These are phyloP conservation scores for Suillus lakei DNA, from an alignment of 768 basidiomycete genomes.

Conservation along the genomic window DNA sequence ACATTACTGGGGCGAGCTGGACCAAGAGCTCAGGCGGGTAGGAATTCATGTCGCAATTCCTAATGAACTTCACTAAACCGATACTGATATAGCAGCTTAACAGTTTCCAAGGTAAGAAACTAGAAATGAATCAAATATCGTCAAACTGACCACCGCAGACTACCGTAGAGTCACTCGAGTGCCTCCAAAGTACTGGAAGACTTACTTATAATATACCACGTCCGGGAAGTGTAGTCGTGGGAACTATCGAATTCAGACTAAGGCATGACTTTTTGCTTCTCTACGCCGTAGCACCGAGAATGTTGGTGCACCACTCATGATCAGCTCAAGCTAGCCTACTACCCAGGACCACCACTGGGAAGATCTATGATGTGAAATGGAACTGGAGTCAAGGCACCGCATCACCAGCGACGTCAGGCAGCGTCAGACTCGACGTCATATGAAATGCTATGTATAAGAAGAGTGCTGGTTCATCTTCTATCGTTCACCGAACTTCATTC, in stretches of 20 bases:
- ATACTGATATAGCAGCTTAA: neutral
- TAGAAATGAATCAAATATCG: neutral
- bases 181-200: neutral
- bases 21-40: conserved; percentile 88
- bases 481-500: neutral
- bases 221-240: neutral
- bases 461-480: neutral
- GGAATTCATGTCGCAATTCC: conserved; percentile 70
- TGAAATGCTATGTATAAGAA: neutral
- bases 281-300: no score
- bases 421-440: neutral
- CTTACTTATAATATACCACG: neutral
- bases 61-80: neutral
- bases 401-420: neutral
- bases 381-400: neutral
- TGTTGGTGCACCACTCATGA: neutral
- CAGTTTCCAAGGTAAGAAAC: neutral
- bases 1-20: conserved; percentile 94
- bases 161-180: neutral
- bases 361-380: neutral
- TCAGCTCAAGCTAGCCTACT: neutral
- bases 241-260: neutral
- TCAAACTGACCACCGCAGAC: neutral
- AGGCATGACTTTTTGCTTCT: neutral
- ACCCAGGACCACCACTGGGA: no score